A percentile compares a stretch with the other conserved stretches of the same genome.
Evolutionary conservation across 257 asterid species (phyloP).

Genomic region (Gentiana macrophylla): DNA sequence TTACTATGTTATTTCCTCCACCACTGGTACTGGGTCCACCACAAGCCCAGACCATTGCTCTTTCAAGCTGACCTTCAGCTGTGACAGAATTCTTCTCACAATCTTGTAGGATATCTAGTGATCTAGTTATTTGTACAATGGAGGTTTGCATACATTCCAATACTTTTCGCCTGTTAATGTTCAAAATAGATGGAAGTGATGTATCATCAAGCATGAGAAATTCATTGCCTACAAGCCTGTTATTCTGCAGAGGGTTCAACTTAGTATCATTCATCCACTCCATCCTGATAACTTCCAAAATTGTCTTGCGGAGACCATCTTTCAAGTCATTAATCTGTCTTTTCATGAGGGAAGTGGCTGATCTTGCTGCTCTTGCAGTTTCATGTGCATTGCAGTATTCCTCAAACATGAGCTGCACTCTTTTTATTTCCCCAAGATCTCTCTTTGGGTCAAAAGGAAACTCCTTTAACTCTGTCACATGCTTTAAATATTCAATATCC

Average conservation of each 20-base stretch:
- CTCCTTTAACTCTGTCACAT: conserved; percentile 36
- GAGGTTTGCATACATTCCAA: conserved; percentile 65
- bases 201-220: conserved; percentile 45
- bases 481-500: conserved; percentile 52
- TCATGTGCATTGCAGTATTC: conserved; percentile 87
- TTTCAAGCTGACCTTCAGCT: conserved; percentile 97
- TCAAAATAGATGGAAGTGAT: conserved; percentile 50
- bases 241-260: conserved; percentile 48
- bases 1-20: conserved; percentile 38
- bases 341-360: conserved; percentile 75
- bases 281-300: conserved; percentile 75
- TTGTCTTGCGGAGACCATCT: conserved; percentile 66
- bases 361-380: conserved; percentile 79
- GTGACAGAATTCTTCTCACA: conserved; percentile 73
- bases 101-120: conserved; percentile 64
- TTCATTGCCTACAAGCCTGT: conserved; percentile 48
- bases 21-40: conserved; percentile 73
- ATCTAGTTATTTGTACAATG: conserved; percentile 59
- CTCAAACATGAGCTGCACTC: conserved; percentile 65
- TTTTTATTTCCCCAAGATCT: conserved; percentile 34
- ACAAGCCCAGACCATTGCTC: conserved; percentile 99
- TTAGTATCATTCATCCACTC: conserved; percentile 83
- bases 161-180: conserved; percentile 65
- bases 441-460: conserved; percentile 28
- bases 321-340: conserved; percentile 66